phyloP scores from a whole-genome alignment of 2,329 filamentous ascomycete genomes.

The Colletotrichum paranaense region DNA sequence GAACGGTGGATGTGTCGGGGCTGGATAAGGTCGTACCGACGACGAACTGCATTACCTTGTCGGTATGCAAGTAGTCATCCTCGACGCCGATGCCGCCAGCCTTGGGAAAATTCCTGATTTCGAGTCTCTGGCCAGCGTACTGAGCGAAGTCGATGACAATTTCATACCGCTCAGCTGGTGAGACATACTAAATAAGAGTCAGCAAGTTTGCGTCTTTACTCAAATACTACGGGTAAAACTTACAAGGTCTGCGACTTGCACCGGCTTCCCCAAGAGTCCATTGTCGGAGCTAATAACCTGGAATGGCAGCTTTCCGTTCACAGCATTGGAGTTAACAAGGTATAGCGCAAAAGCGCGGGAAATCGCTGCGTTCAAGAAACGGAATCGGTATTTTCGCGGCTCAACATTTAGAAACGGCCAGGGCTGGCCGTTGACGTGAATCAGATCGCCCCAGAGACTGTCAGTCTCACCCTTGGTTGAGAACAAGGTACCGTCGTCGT shows the following conservation, averaged over 20 bases:
- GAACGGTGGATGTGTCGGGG: constrained; percentile 49
- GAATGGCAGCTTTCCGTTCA: constrained; percentile 53
- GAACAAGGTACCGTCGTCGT: constrained; percentile 59
- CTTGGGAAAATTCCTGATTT: constrained; percentile 47
- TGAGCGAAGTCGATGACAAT: constrained; percentile 65
- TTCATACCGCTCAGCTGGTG: constrained; percentile 69
- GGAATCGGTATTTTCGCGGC: constrained; percentile 70
- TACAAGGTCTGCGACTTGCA: constrained; percentile 50
- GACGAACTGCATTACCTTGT: constrained; percentile 63
- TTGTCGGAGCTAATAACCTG: constrained; percentile 65
- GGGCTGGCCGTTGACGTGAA: constrained; percentile 68
- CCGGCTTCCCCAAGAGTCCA: constrained; percentile 60
- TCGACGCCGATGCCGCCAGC: constrained; percentile 50
- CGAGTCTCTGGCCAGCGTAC: constrained; percentile 60
- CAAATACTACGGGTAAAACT: no score
- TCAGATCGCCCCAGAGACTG: constrained; percentile 66
- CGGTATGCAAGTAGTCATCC: constrained; percentile 61
- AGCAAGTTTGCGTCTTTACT: constrained; percentile 36
- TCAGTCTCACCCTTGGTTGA: constrained; percentile 55
- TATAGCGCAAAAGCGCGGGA: constrained; percentile 60
- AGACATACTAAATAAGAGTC: constrained; percentile 44
- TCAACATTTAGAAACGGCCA: constrained; percentile 69
- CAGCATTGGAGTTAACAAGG: constrained; percentile 48
- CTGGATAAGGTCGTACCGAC: constrained; percentile 51
- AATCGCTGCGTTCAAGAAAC: constrained; percentile 61